Conservation (phyloP, 2,329 filamentous ascomycete species). For the Scortechinia acanthostroma region DNA sequence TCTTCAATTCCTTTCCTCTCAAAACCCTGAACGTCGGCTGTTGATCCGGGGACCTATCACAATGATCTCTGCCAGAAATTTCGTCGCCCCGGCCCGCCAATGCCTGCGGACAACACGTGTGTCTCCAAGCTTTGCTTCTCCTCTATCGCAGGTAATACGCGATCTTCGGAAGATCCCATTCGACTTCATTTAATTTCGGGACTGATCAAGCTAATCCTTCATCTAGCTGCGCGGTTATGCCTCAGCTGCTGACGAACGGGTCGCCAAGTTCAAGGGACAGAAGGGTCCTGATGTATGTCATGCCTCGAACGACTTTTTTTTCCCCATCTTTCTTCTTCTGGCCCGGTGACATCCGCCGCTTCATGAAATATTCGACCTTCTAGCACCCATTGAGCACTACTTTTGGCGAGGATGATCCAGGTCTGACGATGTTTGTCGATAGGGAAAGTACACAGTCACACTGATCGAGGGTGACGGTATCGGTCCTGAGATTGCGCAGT, state of each 20-base stretch:
- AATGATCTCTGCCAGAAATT: neutral
- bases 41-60: neutral
- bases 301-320: neutral
- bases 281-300: constrained; percentile 78
- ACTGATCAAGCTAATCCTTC: neutral
- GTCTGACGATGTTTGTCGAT: constrained; percentile 7
- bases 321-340: neutral
- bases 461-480: constrained; percentile 99
- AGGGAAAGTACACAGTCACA: constrained; percentile 94
- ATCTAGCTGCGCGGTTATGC: neutral
- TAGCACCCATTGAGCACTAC: constrained; percentile 5
- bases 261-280: constrained; percentile 87
- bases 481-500: constrained; percentile 93
- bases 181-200: no score
- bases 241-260: constrained; percentile 58
- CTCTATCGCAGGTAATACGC: neutral
- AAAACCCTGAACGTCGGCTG: neutral
- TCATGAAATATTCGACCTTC: constrained; percentile 6
- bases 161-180: neutral
- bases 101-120: neutral
- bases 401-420: neutral
- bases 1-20: neutral
- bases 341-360: no score
- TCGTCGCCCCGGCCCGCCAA: neutral
- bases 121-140: neutral